These are phyloP conservation scores for Colletotrichum sp. DNA, from an alignment of 2,329 filamentous ascomycete genomes.

Conservation along the genomic window DNA sequence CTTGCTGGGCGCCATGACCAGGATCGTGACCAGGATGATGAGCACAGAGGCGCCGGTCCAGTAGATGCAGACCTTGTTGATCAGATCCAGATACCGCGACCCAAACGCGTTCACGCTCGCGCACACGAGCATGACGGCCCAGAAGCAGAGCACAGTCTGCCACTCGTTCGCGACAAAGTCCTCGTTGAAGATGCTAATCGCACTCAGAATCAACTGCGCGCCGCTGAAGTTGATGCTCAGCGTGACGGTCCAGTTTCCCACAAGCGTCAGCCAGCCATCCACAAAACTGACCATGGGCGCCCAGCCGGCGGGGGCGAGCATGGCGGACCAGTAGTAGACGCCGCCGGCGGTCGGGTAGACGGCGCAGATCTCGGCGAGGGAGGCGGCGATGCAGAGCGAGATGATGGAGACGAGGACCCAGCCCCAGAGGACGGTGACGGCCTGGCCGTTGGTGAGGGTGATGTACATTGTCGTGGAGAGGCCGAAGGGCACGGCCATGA, in stretches of 20 bases:
- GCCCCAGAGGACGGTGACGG: slow-evolving; percentile 73
- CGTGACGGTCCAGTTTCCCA: slow-evolving; percentile 74
- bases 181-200: slow-evolving; percentile 73
- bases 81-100: slow-evolving; percentile 64
- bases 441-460: slow-evolving; percentile 70
- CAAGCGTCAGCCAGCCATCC: slow-evolving; percentile 74
- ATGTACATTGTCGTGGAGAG: slow-evolving; percentile 73
- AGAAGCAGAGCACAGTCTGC: slow-evolving; percentile 76
- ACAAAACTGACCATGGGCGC: slow-evolving; percentile 73
- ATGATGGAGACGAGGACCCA: slow-evolving; percentile 71
- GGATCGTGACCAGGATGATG: slow-evolving; percentile 52
- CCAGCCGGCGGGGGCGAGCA: slow-evolving; percentile 69
- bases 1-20: slow-evolving; percentile 63
- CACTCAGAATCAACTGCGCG: slow-evolving; percentile 61
- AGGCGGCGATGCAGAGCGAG: slow-evolving; percentile 67
- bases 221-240: slow-evolving; percentile 74
- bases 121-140: slow-evolving; percentile 72
- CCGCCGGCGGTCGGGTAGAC: slow-evolving; percentile 73
- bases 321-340: slow-evolving; percentile 75
- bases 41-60: slow-evolving; percentile 72
- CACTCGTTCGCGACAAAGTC: slow-evolving; percentile 70
- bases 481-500: slow-evolving; percentile 76
- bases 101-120: slow-evolving; percentile 70
- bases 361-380: slow-evolving; percentile 72
- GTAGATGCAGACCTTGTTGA: slow-evolving; percentile 77